These are phyloP conservation scores for Singerocomus rubriflavus DNA, from an alignment of 1,284 basidiomycete species.

Conservation along the genomic window DNA sequence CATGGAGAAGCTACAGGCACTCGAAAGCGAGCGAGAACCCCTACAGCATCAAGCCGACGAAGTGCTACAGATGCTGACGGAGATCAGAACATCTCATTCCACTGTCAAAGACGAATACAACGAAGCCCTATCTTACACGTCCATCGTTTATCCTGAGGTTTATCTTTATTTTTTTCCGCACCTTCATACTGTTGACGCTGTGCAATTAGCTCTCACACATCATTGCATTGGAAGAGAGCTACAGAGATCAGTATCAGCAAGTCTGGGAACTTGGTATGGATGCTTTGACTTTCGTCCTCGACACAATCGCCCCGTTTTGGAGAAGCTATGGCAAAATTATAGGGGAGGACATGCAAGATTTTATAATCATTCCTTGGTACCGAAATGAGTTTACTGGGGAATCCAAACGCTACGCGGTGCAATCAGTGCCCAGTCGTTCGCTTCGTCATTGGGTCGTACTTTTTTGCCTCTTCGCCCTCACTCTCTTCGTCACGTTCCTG, in stretches of 20 bases:
- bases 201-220: conserved; percentile 58
- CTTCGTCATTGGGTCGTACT: conserved; percentile 65
- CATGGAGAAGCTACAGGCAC: conserved; percentile 35
- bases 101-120: conserved; percentile 64
- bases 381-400: conserved; percentile 79
- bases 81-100: conserved; percentile 53
- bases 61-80: conserved; percentile 45
- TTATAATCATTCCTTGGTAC: conserved; percentile 75
- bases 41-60: conserved; percentile 43
- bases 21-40: conserved; percentile 44
- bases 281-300: conserved; percentile 65
- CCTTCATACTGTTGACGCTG: conserved; percentile 2
- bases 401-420: conserved; percentile 60
- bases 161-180: conserved; percentile 8
- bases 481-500: conserved; percentile 45
- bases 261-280: conserved; percentile 75
- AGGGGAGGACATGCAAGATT: conserved; percentile 71
- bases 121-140: conserved; percentile 61
- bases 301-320: conserved; percentile 74
- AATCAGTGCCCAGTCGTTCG: conserved; percentile 57
- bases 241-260: conserved; percentile 71
- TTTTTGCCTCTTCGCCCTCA: conserved; percentile 45
- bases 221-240: conserved; percentile 66
- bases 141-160: conserved; percentile 74
- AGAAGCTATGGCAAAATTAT: conserved; percentile 73